Conservation (phyloP, 2,329 filamentous ascomycete genomes). For the Talaromyces sp. region DNA sequence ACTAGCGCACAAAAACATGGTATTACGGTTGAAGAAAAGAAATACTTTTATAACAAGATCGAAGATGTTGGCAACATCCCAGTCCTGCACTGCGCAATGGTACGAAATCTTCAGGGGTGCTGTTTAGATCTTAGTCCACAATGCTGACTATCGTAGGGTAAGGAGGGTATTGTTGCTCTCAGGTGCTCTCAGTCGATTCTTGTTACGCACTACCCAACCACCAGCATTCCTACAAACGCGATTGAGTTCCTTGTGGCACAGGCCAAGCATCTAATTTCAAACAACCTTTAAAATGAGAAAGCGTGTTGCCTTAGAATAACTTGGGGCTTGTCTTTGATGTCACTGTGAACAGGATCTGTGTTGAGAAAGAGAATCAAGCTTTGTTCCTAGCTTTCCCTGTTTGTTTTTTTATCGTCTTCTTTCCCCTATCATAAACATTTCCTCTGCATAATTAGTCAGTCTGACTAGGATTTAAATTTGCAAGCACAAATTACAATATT, state of each 20-base stretch:
- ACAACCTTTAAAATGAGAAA: conserved; percentile 19
- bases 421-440: no score
- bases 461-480: no score
- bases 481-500: no score
- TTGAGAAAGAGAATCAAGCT: no score
- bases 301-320: background rate
- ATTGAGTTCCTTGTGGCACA: conserved; percentile 75
- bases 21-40: conserved; percentile 23
- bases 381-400: no score
- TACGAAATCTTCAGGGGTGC: background rate
- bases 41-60: conserved; percentile 54
- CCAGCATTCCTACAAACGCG: conserved; percentile 66
- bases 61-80: conserved; percentile 9
- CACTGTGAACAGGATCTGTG: background rate
- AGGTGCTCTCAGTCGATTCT: conserved; percentile 88
- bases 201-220: conserved; percentile 77
- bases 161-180: conserved; percentile 72
- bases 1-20: background rate
- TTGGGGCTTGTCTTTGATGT: background rate
- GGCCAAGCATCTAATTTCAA: conserved; percentile 77
- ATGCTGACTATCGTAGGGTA: conserved; percentile 51
- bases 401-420: no score
- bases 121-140: background rate
- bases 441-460: no score
- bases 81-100: conserved; percentile 4